phyloP scores from a whole-genome alignment of 805 yeast species.

The Hanseniaspora hatyaiensis region DNA sequence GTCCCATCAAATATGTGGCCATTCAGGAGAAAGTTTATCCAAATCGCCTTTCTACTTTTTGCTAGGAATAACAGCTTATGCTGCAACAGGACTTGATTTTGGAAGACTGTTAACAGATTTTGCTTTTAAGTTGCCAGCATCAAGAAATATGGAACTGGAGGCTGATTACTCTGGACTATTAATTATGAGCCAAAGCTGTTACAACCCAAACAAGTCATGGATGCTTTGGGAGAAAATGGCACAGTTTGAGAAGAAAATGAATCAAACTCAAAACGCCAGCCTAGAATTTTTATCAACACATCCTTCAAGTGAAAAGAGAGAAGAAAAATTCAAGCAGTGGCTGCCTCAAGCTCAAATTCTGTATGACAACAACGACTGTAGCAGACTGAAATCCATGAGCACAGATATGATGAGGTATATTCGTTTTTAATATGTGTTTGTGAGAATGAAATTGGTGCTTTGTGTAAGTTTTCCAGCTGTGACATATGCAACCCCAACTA shows the following conservation, averaged over 20 bases:
- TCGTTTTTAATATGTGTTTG: neutral
- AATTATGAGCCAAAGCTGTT: slow-evolving; percentile 86
- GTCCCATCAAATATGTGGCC: slow-evolving; percentile 89
- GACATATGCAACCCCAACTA: too few species aligned
- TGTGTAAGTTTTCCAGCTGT: too few species aligned
- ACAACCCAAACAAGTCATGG: slow-evolving; percentile 61
- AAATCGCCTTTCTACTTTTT: slow-evolving; percentile 58
- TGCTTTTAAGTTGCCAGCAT: slow-evolving; percentile 64
- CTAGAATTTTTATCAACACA: slow-evolving; percentile 76
- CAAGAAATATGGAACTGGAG: slow-evolving; percentile 88
- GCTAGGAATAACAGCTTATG: slow-evolving; percentile 41
- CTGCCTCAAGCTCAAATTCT: slow-evolving; percentile 37
- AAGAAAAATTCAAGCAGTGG: slow-evolving; percentile 58
- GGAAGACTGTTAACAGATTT: slow-evolving; percentile 45
- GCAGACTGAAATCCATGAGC: slow-evolving; percentile 12
- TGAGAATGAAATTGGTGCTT: too few species aligned
- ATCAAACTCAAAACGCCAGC: slow-evolving; percentile 20
- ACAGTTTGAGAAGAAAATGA: slow-evolving; percentile 32
- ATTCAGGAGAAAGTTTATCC: slow-evolving; percentile 72
- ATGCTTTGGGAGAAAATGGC: slow-evolving; percentile 77
- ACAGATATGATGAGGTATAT: slow-evolving; percentile 2
- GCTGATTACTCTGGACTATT: slow-evolving; percentile 91
- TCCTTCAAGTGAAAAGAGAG: slow-evolving; percentile 70
- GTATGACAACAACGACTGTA: slow-evolving; percentile 28
- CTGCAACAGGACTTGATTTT: slow-evolving; percentile 51